A percentile compares a stretch with the other conserved stretches of the same genome.
Evolutionary conservation across 805 yeast species (phyloP).

Genomic region (Yamadazyma sp.): DNA sequence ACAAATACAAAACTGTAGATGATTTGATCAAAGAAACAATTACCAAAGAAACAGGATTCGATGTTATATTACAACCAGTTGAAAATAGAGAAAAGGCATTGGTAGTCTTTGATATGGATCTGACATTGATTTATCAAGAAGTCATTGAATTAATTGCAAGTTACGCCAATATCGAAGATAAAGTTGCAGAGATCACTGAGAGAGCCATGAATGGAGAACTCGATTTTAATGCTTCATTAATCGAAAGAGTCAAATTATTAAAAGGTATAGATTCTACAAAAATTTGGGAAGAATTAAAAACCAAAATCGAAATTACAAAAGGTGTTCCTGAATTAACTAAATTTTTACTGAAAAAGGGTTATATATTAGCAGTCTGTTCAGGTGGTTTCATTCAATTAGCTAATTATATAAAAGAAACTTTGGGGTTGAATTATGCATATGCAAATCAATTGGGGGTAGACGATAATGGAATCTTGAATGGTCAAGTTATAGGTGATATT

Average conservation of each 20-base stretch:
- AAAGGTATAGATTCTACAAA: conserved; percentile 72
- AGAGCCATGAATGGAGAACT: conserved; percentile 97
- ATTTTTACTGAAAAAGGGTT: conserved; percentile 58
- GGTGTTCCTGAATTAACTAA: conserved; percentile 76
- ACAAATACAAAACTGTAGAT: conserved; percentile 1
- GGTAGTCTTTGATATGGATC: conserved; percentile 96
- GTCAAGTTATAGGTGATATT: conserved; percentile 72
- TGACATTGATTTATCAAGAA: conserved; percentile 92
- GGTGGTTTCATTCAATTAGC: conserved; percentile 97
- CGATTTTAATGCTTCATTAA: conserved; percentile 81
- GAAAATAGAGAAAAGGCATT: conserved; percentile 44
- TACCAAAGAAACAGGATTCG: conserved; percentile 19
- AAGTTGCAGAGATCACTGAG: conserved; percentile 86
- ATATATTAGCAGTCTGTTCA: conserved; percentile 79
- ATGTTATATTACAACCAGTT: conserved; percentile 29
- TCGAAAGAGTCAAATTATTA: conserved; percentile 71
- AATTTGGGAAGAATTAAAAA: conserved; percentile 77
- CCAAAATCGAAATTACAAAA: conserved; percentile 68
- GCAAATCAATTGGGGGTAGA: conserved; percentile 65
- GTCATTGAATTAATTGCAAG: conserved; percentile 95
- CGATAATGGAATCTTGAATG: conserved; percentile 57
- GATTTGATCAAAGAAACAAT: conserved; percentile 6
- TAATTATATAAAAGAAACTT: conserved; percentile 57
- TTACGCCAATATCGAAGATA: conserved; percentile 82
- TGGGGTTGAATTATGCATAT: conserved; percentile 81